phyloP scores from a whole-genome alignment of 2,329 filamentous ascomycete species.

The Colletotrichum horii region DNA sequence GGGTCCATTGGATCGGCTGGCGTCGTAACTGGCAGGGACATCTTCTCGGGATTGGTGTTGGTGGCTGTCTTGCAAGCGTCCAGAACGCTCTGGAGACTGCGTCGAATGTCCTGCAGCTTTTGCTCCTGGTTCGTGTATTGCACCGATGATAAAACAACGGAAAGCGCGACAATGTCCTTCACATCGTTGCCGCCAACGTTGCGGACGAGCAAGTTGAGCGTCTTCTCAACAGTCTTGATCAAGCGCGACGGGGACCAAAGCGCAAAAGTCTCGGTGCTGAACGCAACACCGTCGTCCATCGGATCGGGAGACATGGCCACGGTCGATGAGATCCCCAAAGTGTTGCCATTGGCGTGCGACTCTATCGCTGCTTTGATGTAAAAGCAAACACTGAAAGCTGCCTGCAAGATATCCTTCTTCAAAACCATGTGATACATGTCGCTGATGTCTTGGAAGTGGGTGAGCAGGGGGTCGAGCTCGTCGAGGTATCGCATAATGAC shows the following conservation, averaged over 20 bases:
- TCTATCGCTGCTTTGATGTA: constrained; percentile 48
- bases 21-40: constrained; percentile 20
- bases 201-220: constrained; percentile 49
- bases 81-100: constrained; percentile 45
- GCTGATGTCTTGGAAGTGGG: constrained; percentile 51
- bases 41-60: constrained; percentile 45
- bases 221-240: constrained; percentile 50
- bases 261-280: constrained; percentile 38
- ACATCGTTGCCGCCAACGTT: constrained; percentile 55
- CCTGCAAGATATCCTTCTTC: constrained; percentile 60
- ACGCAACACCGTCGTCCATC: constrained; percentile 37
- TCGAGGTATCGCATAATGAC: constrained; percentile 60
- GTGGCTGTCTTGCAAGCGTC: constrained; percentile 50
- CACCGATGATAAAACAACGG: constrained; percentile 52
- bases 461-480: constrained; percentile 53
- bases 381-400: constrained; percentile 60
- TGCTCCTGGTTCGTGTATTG: constrained; percentile 43
- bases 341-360: constrained; percentile 14
- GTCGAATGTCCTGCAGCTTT: constrained; percentile 45
- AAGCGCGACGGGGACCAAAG: constrained; percentile 48
- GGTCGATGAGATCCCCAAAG: constrained; percentile 15
- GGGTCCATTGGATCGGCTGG: constrained; percentile 22
- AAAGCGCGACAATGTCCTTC: constrained; percentile 55
- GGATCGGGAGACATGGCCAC: constrained; percentile 39
- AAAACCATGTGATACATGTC: constrained; percentile 60